phyloP scores from a whole-genome alignment of 345 rosid genomes.

The Eucalyptus cloeziana region DNA sequence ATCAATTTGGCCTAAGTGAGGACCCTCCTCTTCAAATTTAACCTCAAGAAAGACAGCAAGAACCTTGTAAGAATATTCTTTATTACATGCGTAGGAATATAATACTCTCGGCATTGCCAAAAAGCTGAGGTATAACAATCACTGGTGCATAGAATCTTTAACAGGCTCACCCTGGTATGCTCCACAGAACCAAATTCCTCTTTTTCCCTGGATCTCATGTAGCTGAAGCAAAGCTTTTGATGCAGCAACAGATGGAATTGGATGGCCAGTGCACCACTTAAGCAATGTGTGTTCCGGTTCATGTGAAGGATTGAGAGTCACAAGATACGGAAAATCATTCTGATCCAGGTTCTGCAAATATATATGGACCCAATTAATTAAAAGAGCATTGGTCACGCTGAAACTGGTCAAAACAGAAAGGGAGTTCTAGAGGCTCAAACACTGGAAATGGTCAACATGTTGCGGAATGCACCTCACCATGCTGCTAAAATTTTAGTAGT shows the following conservation, averaged over 20 bases:
- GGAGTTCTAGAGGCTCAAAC: neutral
- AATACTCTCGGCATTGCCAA: neutral
- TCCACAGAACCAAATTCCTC: conserved; percentile 86
- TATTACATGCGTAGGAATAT: neutral
- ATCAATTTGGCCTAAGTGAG: neutral
- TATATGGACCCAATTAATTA: neutral
- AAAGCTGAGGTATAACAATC: neutral
- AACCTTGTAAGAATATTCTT: neutral
- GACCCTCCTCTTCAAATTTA: neutral
- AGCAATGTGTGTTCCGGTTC: conserved; percentile 53
- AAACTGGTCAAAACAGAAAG: neutral
- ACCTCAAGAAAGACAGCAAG: neutral
- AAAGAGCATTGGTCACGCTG: neutral
- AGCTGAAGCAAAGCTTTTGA: conserved; percentile 69
- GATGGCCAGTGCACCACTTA: conserved; percentile 79
- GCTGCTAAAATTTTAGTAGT: neutral
- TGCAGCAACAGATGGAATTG: conserved; percentile 83
- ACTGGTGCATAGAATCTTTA: neutral
- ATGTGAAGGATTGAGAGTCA: conserved; percentile 64
- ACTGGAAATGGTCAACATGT: neutral
- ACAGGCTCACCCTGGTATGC: conserved; percentile 59
- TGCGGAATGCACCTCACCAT: neutral
- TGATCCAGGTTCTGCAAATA: conserved; percentile 73
- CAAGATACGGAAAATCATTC: conserved; percentile 47
- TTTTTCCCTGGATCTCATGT: conserved; percentile 69